These are phyloP conservation scores for Zarea fungicola DNA, from an alignment of 2,329 filamentous ascomycete species.

Conservation along the genomic window DNA sequence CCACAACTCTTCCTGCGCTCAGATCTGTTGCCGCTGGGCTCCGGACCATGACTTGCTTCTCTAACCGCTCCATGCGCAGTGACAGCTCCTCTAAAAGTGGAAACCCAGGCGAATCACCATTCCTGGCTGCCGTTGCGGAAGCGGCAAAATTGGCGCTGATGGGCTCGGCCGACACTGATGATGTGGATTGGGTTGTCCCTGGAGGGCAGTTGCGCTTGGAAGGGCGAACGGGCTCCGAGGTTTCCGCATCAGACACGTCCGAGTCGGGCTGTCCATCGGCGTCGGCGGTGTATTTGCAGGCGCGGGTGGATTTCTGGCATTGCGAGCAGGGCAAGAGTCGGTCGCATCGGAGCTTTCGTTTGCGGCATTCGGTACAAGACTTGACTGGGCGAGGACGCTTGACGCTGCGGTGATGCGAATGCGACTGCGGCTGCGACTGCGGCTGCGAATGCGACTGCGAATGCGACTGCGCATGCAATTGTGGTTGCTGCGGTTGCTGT, in stretches of 20 bases:
- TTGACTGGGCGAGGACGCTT: slow-evolving; percentile 52
- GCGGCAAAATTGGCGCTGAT: slow-evolving; percentile 2
- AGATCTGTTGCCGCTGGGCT: slow-evolving; percentile 34
- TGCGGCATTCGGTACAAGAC: slow-evolving; percentile 52
- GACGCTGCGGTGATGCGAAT: slow-evolving; percentile 38
- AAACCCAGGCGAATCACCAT: slow-evolving; percentile 27
- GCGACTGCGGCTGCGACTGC: slow-evolving; percentile 13
- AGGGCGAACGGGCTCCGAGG: slow-evolving; percentile 27
- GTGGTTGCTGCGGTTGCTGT: not conserved
- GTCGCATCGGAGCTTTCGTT: slow-evolving; percentile 53
- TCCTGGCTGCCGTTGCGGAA: slow-evolving; percentile 21
- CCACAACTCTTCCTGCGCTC: slow-evolving; percentile 26
- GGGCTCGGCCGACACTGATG: slow-evolving; percentile 6
- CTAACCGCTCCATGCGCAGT: slow-evolving; percentile 48
- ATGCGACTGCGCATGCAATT: slow-evolving; percentile 1
- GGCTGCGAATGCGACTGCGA: slow-evolving; percentile 17
- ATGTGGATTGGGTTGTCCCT: slow-evolving; percentile 18
- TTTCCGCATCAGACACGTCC: slow-evolving; percentile 42
- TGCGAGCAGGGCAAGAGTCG: slow-evolving; percentile 52
- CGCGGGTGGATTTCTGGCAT: slow-evolving; percentile 51
- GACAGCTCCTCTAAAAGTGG: slow-evolving; percentile 43
- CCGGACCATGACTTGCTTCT: slow-evolving; percentile 42
- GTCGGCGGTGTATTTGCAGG: slow-evolving; percentile 48
- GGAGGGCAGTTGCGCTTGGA: slow-evolving; percentile 34
- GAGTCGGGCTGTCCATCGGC: slow-evolving; percentile 43